Base-by-base conservation (phyloP, 768 basidiomycete genomes). In the Trametes elegans region DNA sequence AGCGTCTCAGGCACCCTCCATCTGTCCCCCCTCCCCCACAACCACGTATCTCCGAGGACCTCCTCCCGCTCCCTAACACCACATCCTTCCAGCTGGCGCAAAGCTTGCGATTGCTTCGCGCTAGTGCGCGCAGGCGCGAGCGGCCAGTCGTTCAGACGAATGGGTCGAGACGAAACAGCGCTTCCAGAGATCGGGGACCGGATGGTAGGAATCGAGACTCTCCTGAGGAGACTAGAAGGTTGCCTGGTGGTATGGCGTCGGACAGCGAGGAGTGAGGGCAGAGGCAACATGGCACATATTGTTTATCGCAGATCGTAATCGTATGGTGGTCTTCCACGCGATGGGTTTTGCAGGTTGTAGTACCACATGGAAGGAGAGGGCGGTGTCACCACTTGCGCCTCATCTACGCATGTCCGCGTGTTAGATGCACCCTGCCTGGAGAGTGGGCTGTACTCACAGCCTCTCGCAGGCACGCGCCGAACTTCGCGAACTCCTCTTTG, bases 401-500 rank as follows among this genome's bases (percentile, higher is more conserved):
- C 79, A 84, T 76, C 83, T 84, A 49, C 10, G 36, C 7, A 46
- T 10, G 38, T 27, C 19, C 23, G 13, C 7, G 42, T 46, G 32
- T 47, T 48, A 43, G 36, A 43, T 16, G 19, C 10, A 9, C 62
- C 53, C 11, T 16, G 18, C 9, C 13, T 19, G 21, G 3, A 35
- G 35, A 34, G 13, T 26, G 23, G 32, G 31, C 27, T 28, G 28
- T 16, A 73, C 87, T 55, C 71, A 97, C 96, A 50, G 85, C 85
- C 60, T 82, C 75, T 42, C 84, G 83, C 28, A 99, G 71, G 69
- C 96, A 99, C 28, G 80, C 75, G 35, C 85, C 87, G 70, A 98
- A 99, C 59, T 81, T 82, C 11, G 76, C 76, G 58, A 97, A 98
- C 70, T 98, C 93, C 2, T 80, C 79, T 46, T 82, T 82, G 73